phyloP scores from a whole-genome alignment of 2,329 filamentous ascomycete species.

The Rhinocladiella mackenziei region DNA sequence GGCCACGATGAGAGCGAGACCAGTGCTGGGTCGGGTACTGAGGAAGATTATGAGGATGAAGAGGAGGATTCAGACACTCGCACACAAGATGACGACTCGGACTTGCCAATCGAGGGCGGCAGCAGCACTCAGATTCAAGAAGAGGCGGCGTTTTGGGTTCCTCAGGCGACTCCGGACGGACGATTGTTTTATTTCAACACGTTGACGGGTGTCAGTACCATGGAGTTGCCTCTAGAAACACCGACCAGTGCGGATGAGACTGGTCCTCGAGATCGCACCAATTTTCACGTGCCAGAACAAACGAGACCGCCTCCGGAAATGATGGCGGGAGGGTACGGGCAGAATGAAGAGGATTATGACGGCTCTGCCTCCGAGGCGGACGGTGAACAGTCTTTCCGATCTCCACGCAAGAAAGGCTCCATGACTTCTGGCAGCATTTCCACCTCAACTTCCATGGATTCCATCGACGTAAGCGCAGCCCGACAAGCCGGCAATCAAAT shows the following conservation, averaged over 20 bases:
- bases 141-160: slow-evolving; percentile 96
- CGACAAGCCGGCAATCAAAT: slow-evolving; percentile 13
- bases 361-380: slow-evolving; percentile 86
- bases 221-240: slow-evolving; percentile 90
- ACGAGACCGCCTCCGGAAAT: slow-evolving; percentile 86
- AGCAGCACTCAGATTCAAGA: slow-evolving; percentile 64
- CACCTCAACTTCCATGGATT: slow-evolving; percentile 86
- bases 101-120: slow-evolving; percentile 65
- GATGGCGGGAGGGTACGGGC: slow-evolving; percentile 73
- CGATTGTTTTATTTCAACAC: slow-evolving; percentile 98
- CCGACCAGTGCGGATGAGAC: slow-evolving; percentile 74
- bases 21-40: slow-evolving; percentile 48
- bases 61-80: slow-evolving; percentile 65
- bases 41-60: slow-evolving; percentile 61
- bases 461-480: slow-evolving; percentile 45
- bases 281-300: slow-evolving; percentile 82
- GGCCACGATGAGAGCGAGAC: slow-evolving; percentile 50
- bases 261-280: slow-evolving; percentile 82
- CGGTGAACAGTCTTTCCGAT: slow-evolving; percentile 67
- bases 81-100: slow-evolving; percentile 57
- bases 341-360: slow-evolving; percentile 81
- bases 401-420: slow-evolving; percentile 65
- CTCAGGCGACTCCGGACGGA: slow-evolving; percentile 90
- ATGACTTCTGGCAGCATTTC: slow-evolving; percentile 68
- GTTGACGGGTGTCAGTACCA: slow-evolving; percentile 88